phyloP scores from a whole-genome alignment of 78 protist genomes.

The Isochrysis galbana region DNA sequence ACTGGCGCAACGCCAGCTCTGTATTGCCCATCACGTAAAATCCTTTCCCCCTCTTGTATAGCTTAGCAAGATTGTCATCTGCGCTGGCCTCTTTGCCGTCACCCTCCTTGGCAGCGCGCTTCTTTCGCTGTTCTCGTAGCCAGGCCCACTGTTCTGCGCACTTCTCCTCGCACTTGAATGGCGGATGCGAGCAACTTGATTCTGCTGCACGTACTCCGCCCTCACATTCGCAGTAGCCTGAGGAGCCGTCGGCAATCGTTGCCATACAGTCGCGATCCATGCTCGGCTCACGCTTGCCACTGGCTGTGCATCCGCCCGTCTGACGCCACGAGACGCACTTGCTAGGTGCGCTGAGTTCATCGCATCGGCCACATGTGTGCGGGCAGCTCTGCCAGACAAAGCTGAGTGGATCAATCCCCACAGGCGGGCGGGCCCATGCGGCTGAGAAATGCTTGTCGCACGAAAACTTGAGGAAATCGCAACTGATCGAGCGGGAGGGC shows the following conservation, averaged over 20 bases:
- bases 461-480: too few species aligned
- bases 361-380: not conserved
- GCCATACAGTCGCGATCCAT: not conserved
- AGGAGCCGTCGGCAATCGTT: not conserved
- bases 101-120: too few species aligned
- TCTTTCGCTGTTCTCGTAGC: not conserved
- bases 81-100: not conserved
- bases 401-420: too few species aligned
- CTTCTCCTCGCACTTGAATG: not conserved
- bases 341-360: not conserved
- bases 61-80: not conserved
- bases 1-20: conserved; percentile 24
- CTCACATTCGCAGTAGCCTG: conserved; percentile 2
- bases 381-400: not conserved
- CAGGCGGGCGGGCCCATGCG: too few species aligned
- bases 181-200: not conserved
- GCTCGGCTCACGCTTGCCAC: not conserved
- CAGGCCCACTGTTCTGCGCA: not conserved
- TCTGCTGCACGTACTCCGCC: not conserved
- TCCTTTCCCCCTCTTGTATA: not conserved
- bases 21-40: conserved; percentile 19
- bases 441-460: too few species aligned
- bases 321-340: not conserved
- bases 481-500: too few species aligned
- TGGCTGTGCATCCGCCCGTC: not conserved